Evolutionary conservation across 768 basidiomycete species (phyloP), one percentile per base, ranked within the genome.

Genomic region (Tricholomella constricta): DNA sequence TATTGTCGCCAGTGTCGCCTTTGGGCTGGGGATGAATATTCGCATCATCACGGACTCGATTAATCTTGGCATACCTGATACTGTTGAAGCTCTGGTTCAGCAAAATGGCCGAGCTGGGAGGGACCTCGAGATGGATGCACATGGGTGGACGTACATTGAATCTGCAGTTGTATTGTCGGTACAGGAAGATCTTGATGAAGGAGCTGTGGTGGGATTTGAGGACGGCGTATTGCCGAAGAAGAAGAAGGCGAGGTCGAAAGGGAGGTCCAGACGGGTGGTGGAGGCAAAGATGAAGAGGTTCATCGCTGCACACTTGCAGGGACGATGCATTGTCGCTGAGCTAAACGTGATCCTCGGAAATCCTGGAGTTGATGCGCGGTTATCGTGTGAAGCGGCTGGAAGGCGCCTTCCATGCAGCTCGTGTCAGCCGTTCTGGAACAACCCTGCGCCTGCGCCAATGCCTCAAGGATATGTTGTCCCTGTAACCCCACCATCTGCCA

Each of bases 11-110:
- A 58, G 56, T 1, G 48, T 60, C 17, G 59, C 56, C 6, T 62
- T 62, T 43, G 56, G 61, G 11, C 52, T 62, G 59, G 59, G 61
- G 5, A 62, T 60, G 61, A 57, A 62, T 23, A 17, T 62, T 29
- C 47, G 40, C 5, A 62, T 59, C 36, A 54, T 62, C 41, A 46
- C 25, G 6, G 17, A 57, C 34, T 56, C 52, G 15, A 56, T 59
- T 26, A 62, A 62, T 32, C 52, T 62, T 12, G 60, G 60, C 26
- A 15, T 59, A 2, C 58, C 60, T 1, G 46, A 44, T 2, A 53
- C 55, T 2, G 23, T 50, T 14, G 45, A 56, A 19, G 51, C 45
- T 23, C 52, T 62, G 7, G 41, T 62, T 6, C 60, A 61, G 34
- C 60, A 58, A 38, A 58, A 58, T 32, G 58, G 58, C 6, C 55